Percentiles rank a stretch among this genome's conserved stretches.
Evolutionary conservation across 2,329 filamentous ascomycete species (phyloP).

Genomic region (Tolypocladium paradoxum): DNA sequence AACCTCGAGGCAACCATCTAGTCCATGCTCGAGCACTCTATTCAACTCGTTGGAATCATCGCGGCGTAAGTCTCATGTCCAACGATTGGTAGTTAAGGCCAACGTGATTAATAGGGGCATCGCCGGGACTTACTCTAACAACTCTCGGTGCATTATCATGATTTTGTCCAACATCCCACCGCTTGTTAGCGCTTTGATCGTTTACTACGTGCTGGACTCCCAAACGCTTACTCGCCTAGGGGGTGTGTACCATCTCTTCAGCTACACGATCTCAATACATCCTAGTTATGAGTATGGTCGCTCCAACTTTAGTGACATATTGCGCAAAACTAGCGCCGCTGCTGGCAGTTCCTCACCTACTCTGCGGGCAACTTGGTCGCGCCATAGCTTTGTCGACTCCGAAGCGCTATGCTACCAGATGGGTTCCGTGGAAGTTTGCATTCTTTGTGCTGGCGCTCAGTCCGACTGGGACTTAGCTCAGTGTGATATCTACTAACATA

Average conservation of each 20-base stretch:
- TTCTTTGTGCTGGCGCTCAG: not conserved
- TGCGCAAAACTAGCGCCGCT: not conserved
- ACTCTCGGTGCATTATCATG: not conserved
- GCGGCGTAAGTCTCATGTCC: not conserved
- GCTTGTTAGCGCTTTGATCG: not conserved
- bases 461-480: too few species aligned
- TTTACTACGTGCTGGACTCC: not conserved
- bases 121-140: not conserved
- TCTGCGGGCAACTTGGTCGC: not conserved
- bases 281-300: not conserved
- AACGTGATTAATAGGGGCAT: not conserved
- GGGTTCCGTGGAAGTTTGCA: not conserved
- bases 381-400: not conserved
- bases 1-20: slow-evolving; percentile 2
- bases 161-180: not conserved
- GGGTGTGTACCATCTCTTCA: not conserved
- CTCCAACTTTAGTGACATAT: not conserved
- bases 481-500: too few species aligned
- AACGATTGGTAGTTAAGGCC: not conserved
- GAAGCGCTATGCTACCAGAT: not conserved
- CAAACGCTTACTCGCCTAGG: not conserved
- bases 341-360: not conserved
- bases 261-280: not conserved
- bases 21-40: slow-evolving; percentile 5
- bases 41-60: slow-evolving; percentile 6